Base-by-base conservation (phyloP, 306 rosid genomes). In the Dalbergia cochinchinensis region DNA sequence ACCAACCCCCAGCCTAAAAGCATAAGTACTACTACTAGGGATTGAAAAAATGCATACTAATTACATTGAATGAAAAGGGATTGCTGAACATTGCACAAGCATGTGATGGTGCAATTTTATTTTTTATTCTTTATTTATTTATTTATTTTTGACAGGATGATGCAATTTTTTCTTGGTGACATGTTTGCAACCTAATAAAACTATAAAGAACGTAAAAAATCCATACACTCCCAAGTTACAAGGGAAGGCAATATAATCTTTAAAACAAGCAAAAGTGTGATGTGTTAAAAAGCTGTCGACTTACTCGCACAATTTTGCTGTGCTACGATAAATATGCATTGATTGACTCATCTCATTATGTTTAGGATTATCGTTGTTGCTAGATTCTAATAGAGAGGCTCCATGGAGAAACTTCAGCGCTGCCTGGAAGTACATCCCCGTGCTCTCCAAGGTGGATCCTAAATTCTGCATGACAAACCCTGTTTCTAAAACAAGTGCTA, bases 221-320 rank as follows among this genome's bases (percentile, higher is more conserved):
- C 10, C 26, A 57, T 55, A 74, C 20, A 13, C 1, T 14, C 18
- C 58, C 5, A 51, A 51, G 14, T 73, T 19, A 72, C n/a, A 85
- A 47, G 41, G 74, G 47, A 77, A 26, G 42, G 34, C 37, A 26
- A 50, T 54, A 53, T 83, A 26, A 72, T 66, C 20, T 60, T 44
- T 74, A 41, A 84, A 84, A 53, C 50, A 69, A 77, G 39, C 50
- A 19, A 44, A 64, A 60, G 72, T 83, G 80, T 75, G 69, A 35
- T 20, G 51, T 79, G 16, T 50, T 64, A 37, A 37, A 47, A 85
- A 73, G 19, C 44, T 12, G 44, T 80, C 84, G 2, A 54, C 99
- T 93, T 93, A 96, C 99, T 88, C 96, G 96, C 97, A 96, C 78
- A 96, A 87, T 74, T 89, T 90, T 18, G 93, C 97, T 12, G 99